Base-by-base conservation (phyloP, 306 rosid species). In the Clitoria ternatea region DNA sequence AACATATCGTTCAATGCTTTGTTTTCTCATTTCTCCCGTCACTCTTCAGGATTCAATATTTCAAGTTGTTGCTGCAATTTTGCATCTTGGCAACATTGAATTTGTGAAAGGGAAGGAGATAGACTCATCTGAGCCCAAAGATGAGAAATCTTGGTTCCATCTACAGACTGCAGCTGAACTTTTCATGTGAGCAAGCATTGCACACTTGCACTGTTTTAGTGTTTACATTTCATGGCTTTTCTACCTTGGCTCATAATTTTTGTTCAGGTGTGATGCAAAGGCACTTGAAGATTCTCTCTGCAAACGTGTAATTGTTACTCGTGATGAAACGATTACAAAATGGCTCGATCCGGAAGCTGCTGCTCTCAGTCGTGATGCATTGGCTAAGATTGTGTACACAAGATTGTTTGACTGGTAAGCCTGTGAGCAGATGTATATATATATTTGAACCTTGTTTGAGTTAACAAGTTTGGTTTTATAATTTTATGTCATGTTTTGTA, bases 251-350 rank as follows among this genome's bases (percentile, higher is more conserved):
- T 67, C 67, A 39, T 35, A 19, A 29, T 17, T 20, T 50, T 61
- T 63, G 22, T 61, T 75, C 77, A 92, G 98, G 98, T 93, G 97
- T 77, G 97, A 93, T 72, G 94, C 66, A 54, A 88, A 85, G 82
- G 93, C 87, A 32, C 84, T 93, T 23, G 97, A 88, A 84, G 90
- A 90, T 87, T 90, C 98, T 79, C 98, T 93, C 43, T 93, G 98
- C 89, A 90, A 90, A 82, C 96, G 97, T 27, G 86, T 90, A 44
- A 88, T 93, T 73, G 92, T 90, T 71, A 93, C 98, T 63, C 93
- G 96, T 12, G 98, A 87, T 69, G 98, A 93, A 83, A 90, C 93
- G 10, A 88, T 93, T 79, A 90, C 92, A 22, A 90, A 88, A 79
- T 90, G 97, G 75, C 78, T 90, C 77, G 98, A 93, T 88, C 97